A percentile compares a stretch with the other conserved stretches of the same genome.
Conservation (phyloP, 208 protist genomes). For the Leishmania tarentolae region DNA sequence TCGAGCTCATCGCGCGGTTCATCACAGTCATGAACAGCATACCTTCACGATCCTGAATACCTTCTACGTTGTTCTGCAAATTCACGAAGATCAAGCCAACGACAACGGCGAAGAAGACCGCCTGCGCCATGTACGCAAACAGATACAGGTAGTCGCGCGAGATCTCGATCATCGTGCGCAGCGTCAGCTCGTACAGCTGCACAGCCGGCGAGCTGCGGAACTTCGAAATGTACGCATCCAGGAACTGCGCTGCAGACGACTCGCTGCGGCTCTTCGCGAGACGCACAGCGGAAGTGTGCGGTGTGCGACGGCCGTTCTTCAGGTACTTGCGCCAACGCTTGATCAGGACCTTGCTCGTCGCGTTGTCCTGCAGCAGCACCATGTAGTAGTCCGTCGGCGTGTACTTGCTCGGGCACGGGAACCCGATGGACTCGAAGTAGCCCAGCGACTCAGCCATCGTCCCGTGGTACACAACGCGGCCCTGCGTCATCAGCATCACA, state of each 20-base stretch:
- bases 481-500: conserved; percentile 86
- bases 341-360: conserved; percentile 51
- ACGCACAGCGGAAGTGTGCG: conserved; percentile 55
- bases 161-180: conserved; percentile 44
- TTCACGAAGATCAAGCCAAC: conserved; percentile 79
- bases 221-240: conserved; percentile 51
- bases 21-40: conserved; percentile 72
- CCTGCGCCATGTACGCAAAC: conserved; percentile 43
- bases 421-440: conserved; percentile 88
- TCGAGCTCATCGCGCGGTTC: conserved; percentile 61
- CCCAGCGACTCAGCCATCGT: conserved; percentile 53
- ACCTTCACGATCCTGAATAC: conserved; percentile 64
- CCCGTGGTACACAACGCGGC: conserved; percentile 86
- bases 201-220: conserved; percentile 48
- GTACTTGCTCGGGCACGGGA: conserved; percentile 59
- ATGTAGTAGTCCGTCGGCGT: conserved; percentile 93
- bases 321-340: conserved; percentile 70
- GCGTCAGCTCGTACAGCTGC: conserved; percentile 63
- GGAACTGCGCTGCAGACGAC: conserved; percentile 44
- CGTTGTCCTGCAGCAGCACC: conserved; percentile 71
- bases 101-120: conserved; percentile 71
- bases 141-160: conserved; percentile 50
- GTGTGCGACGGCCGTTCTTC: conserved; percentile 48
- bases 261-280: conserved; percentile 37
- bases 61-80: conserved; percentile 46